Evolutionary conservation across 177 flowering plant genomes (phyloP).

Genomic region (Vitis hybrid): DNA sequence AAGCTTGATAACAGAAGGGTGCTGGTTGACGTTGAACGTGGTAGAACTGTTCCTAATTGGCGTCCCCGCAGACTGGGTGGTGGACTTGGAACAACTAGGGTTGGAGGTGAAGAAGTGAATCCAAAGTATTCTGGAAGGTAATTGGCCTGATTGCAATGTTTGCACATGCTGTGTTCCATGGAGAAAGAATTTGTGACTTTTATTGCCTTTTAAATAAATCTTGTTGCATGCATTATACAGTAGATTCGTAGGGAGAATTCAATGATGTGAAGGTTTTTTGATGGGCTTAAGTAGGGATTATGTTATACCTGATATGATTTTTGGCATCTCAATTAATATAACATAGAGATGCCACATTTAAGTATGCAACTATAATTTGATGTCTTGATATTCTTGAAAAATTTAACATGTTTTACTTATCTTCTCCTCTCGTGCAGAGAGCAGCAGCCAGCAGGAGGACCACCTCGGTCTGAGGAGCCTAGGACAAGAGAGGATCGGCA

Average conservation of each 20-base stretch:
- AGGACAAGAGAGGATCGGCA: constrained; percentile 78
- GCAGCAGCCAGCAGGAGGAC: constrained; percentile 63
- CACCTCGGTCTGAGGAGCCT: constrained; percentile 82
- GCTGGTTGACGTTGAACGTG: constrained; percentile 98
- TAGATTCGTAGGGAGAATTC: no score
- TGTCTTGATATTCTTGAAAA: not conserved
- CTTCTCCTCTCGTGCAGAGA: constrained; percentile 43
- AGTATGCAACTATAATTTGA: not conserved
- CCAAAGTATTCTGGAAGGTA: constrained; percentile 85
- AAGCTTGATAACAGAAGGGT: constrained; percentile 95
- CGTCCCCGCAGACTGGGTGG: constrained; percentile 99
- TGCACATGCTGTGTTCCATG: not conserved
- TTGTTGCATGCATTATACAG: no score
- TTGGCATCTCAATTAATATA: not conserved
- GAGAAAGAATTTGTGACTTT: not conserved
- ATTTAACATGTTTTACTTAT: not conserved
- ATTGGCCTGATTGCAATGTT: constrained; percentile 1
- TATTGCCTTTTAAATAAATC: no score
- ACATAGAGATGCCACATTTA: not conserved
- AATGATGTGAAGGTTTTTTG: no score
- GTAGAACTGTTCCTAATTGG: constrained; percentile 99
- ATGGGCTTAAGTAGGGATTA: no score
- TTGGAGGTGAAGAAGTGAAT: constrained; percentile 87
- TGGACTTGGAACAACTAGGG: constrained; percentile 95
- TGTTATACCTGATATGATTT: no score